These are phyloP conservation scores for Albophoma yamanashiensis DNA, from an alignment of 2,329 filamentous ascomycete species.

Conservation along the genomic window DNA sequence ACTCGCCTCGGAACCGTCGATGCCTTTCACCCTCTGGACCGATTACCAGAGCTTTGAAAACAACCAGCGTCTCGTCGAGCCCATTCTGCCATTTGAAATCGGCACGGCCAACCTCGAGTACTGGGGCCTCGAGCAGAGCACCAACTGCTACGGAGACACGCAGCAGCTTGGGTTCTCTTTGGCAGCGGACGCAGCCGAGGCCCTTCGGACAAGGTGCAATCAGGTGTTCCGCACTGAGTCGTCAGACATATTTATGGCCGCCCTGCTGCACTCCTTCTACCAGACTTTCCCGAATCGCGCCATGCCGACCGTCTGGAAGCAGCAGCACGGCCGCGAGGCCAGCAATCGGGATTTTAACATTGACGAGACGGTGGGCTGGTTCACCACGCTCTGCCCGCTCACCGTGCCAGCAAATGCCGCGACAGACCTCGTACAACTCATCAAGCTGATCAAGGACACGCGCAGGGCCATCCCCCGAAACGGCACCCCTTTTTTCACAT, in stretches of 20 bases:
- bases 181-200: constrained; percentile 27
- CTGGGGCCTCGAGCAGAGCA: constrained; percentile 28
- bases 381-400: constrained; percentile 45
- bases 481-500: constrained; percentile 39
- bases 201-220: constrained; percentile 31
- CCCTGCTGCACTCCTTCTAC: constrained; percentile 43
- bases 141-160: constrained; percentile 36
- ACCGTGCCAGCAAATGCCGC: constrained; percentile 28
- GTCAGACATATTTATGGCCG: constrained; percentile 42
- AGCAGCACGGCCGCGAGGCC: constrained; percentile 36
- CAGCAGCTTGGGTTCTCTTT: constrained; percentile 30
- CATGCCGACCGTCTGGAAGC: constrained; percentile 42
- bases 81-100: constrained; percentile 27
- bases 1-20: constrained; percentile 30
- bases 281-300: constrained; percentile 42
- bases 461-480: constrained; percentile 31
- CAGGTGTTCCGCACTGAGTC: constrained; percentile 38
- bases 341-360: constrained; percentile 37
- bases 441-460: constrained; percentile 43
- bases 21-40: constrained; percentile 40
- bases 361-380: constrained; percentile 49
- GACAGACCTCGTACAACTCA: constrained; percentile 38
- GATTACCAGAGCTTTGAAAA: constrained; percentile 31
- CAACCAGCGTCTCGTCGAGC: constrained; percentile 14
- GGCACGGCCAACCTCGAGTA: constrained; percentile 30